Evolutionary conservation across 495 filamentous ascomycete species (phyloP).

Genomic region (Podospora pseudopauciseta): DNA sequence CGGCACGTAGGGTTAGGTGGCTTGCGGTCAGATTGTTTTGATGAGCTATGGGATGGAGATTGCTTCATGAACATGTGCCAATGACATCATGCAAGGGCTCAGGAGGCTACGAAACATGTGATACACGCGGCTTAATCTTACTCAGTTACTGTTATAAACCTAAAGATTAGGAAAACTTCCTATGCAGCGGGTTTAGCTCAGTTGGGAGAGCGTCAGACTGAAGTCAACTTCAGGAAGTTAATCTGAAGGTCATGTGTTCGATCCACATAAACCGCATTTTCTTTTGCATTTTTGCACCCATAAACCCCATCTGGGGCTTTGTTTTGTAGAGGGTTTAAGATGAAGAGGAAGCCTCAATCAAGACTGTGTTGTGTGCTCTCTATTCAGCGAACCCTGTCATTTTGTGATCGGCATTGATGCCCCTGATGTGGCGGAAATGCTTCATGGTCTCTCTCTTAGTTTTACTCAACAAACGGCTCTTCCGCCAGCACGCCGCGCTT

Average conservation of each 20-base stretch:
- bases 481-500: not conserved
- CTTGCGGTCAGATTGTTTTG: not conserved
- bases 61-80: conserved; percentile 1
- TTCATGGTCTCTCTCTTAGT: too few relatives aligned
- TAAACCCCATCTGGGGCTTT: too few relatives aligned
- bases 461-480: not conserved
- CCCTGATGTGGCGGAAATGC: too few relatives aligned
- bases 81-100: not conserved
- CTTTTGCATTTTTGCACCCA: conserved; percentile 8
- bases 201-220: conserved; percentile 29
- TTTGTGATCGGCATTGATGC: not conserved
- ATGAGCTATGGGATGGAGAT: not conserved
- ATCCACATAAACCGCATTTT: conserved; percentile 27
- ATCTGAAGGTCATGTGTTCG: conserved; percentile 25
- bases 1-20: not conserved
- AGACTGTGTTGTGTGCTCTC: too few relatives aligned
- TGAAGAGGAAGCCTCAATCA: too few relatives aligned
- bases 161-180: too few relatives aligned
- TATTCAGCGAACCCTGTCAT: not conserved
- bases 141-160: too few relatives aligned
- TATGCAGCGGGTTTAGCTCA: conserved; percentile 26
- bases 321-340: too few relatives aligned
- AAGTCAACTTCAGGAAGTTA: conserved; percentile 15
- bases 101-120: not conserved
- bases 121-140: not conserved